Base-by-base conservation (phyloP, 768 basidiomycete species). In the Coprinellus micaceus region DNA sequence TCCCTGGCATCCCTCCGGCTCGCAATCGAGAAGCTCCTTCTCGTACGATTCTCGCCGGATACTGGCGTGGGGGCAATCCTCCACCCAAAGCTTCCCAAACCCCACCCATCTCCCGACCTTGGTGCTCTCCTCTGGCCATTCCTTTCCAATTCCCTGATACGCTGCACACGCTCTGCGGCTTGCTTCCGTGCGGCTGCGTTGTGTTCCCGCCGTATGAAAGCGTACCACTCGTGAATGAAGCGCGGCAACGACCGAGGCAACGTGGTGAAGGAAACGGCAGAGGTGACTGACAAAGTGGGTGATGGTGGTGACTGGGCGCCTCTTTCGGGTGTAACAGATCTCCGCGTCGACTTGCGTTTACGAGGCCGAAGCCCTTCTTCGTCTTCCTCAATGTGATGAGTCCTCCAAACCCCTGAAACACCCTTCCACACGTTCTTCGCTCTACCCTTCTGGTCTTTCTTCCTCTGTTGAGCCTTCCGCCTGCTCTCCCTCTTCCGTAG, bases 151-250 rank as follows among this genome's bases (percentile, higher is more conserved):
- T 82, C 81, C n/a, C 85, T 76, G 15, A 89, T 79, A 28, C 87
- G 76, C 64, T 86, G 81, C 1, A 79, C 81, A 4, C 82, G 80
- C 66, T 91, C 88, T 6, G 77, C 77, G 2, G 88, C 88, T 61
- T 90, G 89, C 41, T 77, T 73, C n/a, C 83, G 80, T 3, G 85
- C 84, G 0, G 92, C 90, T 1, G 77, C 74, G 29, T 84, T 71
- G 67, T 93, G 89, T 22, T 82, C 90, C n/a, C 79, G 81, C 2
- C 88, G 81, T 13, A 93, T 68, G 1, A 77, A 77, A 3, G 77
- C 74, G 62, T 80, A 89, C 77, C 83, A 85, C 15, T 72, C 74
- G 58, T 78, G 79, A 10, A 84, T 54, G 30, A 79, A 63, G 3
- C 54, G 61, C 1, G 79, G 80, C 1, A 82, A 60, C 25, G 74